phyloP scores from a whole-genome alignment of 768 basidiomycete genomes.

The Podaxis pistillaris region DNA sequence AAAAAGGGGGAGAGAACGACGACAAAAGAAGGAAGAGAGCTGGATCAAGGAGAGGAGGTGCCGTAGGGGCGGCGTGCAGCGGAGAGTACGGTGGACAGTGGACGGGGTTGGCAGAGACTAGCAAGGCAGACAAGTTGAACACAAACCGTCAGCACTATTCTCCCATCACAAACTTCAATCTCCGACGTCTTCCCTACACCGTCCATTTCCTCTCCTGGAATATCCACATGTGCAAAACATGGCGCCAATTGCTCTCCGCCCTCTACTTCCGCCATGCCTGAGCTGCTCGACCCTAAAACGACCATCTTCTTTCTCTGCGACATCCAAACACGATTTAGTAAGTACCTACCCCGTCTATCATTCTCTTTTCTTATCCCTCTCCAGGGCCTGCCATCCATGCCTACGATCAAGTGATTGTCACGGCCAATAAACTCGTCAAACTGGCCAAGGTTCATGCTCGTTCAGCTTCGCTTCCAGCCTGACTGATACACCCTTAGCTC shows the following conservation, averaged over 20 bases:
- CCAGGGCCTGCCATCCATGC: slow-evolving; percentile 54
- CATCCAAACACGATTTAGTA: slow-evolving; percentile 75
- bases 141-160: slow-evolving; percentile 1
- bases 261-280: slow-evolving; percentile 20
- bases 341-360: slow-evolving; percentile 21
- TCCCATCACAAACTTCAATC: slow-evolving; percentile 16
- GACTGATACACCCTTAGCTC: slow-evolving; percentile 34
- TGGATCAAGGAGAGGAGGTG: slow-evolving; percentile 39
- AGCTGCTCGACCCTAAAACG: slow-evolving; percentile 30
- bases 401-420: slow-evolving; percentile 68
- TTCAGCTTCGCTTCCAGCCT: not conserved
- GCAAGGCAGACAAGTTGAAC: slow-evolving; percentile 5
- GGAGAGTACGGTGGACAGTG: slow-evolving; percentile 17
- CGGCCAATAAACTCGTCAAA: slow-evolving; percentile 74
- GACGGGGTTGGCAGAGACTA: slow-evolving; percentile 13
- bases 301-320: slow-evolving; percentile 82
- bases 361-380: slow-evolving; percentile 4
- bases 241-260: slow-evolving; percentile 17
- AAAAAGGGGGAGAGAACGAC: slow-evolving; percentile 22
- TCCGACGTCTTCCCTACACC: slow-evolving; percentile 19
- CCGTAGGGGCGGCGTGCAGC: slow-evolving; percentile 23
- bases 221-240: slow-evolving; percentile 20
- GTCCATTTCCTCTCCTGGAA: slow-evolving; percentile 12
- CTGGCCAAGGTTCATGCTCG: slow-evolving; percentile 55
- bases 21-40: slow-evolving; percentile 31